Base-by-base conservation (phyloP, 441 rosid species). In the Cnidoscolus chayamansa region DNA sequence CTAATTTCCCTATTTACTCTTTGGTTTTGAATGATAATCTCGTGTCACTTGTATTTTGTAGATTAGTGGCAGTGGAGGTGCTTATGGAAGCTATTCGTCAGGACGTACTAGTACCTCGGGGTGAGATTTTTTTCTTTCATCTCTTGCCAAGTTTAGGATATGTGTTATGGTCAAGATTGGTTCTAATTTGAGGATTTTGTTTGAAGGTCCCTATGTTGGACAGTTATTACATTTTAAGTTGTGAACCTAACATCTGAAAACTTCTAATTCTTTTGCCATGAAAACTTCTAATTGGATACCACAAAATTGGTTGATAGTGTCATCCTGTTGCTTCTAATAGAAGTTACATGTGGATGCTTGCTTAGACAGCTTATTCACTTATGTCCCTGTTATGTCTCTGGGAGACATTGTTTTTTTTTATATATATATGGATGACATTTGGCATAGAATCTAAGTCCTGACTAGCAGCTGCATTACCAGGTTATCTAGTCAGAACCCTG, bases 21-120 rank as follows among this genome's bases (percentile, higher is more conserved):
- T 25, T 25, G 25, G 45, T 11, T 40, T 51, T 62, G 47, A 65
- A 56, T 77, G 55, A 74, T 56, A 16, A 53, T 57, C 58, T 19
- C 62, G 50, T 51, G 19, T 61, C 25, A 25, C 25, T 25, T 25
- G 16, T 81, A 48, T 31, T 80, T 67, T 79, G 81, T 81, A 89
- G 94, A 70, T 84, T 74, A 88, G 91, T 65, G 86, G 93, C 65
- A 83, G 86, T 73, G 87, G 89, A 69, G 80, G 89, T 86, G 82
- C 90, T 35, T 90, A 93, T 81, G 93, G 97, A 80, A 80, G 86
- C 80, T 88, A 96, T 78, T 85, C 97, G 68, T 86, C 97, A 10
- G 97, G 93, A 73, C 96, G 96, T 37, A 76, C 85, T 76, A 81
- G 85, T 72, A 67, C 81, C 76, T 84, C 92, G 66, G 98, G 98